These are phyloP conservation scores for Curvularia sp. DNA, from an alignment of 2,329 filamentous ascomycete species.

Conservation along the genomic window DNA sequence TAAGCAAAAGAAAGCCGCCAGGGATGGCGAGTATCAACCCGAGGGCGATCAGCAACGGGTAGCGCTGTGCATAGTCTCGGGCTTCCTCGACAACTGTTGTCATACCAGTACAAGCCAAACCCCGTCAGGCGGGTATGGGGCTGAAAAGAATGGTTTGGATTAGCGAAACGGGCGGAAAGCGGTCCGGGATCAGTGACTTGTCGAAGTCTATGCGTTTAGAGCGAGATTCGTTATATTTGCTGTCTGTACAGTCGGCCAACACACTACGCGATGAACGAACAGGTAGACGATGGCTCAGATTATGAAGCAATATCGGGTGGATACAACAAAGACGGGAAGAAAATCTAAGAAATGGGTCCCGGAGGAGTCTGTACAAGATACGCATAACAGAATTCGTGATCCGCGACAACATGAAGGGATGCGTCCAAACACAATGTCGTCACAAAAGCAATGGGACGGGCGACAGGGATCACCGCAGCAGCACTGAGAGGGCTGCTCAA, in stretches of 20 bases:
- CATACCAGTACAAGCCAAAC: slow-evolving; percentile 29
- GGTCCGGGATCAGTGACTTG: not conserved
- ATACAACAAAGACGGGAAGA: slow-evolving; percentile 5
- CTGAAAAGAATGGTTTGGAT: slow-evolving; percentile 9
- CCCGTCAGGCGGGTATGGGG: slow-evolving; percentile 4
- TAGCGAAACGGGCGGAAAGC: slow-evolving; percentile 1
- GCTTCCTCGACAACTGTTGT: slow-evolving; percentile 25
- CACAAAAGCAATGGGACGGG: slow-evolving; percentile 38
- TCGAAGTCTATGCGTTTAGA: not conserved
- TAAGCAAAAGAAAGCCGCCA: slow-evolving; percentile 30
- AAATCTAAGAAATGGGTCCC: slow-evolving; percentile 4
- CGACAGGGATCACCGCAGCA: slow-evolving; percentile 36
- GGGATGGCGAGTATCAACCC: slow-evolving; percentile 32
- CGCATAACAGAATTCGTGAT: slow-evolving; percentile 35
- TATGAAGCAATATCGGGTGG: slow-evolving; percentile 9
- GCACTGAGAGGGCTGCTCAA: slow-evolving; percentile 32
- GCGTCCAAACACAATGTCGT: slow-evolving; percentile 43
- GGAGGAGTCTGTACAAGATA: slow-evolving; percentile 21
- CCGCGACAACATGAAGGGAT: slow-evolving; percentile 42
- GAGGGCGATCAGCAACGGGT: slow-evolving; percentile 30
- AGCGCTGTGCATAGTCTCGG: slow-evolving; percentile 34
- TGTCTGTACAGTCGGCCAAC: not conserved
- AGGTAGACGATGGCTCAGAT: slow-evolving; percentile 19
- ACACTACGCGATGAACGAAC: not conserved
- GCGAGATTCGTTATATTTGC: slow-evolving; percentile 3